Percentiles rank a stretch among this genome's conserved stretches.
Conservation (phyloP, 176 grass and related monocot genomes). For the Eragrostis nindensis region DNA sequence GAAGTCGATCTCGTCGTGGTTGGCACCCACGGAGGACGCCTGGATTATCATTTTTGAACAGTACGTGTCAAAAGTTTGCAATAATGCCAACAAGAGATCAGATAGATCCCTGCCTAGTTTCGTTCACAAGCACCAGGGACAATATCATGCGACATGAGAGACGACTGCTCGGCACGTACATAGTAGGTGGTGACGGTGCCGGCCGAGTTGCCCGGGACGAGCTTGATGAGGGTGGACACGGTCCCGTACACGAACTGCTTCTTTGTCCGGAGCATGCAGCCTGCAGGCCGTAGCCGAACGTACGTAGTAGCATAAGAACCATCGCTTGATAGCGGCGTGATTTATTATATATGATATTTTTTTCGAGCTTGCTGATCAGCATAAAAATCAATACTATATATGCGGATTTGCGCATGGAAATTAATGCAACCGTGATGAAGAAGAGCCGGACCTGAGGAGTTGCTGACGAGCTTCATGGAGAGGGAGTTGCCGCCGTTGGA, state of each 20-base stretch:
- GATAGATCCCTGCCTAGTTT: no score
- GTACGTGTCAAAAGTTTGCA: no score
- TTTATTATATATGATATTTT: no score
- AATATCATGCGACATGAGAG: no score
- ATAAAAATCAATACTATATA: no score
- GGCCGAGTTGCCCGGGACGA: conserved; percentile 66
- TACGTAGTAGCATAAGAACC: conserved; percentile 28
- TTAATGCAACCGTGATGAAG: no score
- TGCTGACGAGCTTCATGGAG: conserved; percentile 42
- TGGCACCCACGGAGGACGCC: conserved; percentile 48
- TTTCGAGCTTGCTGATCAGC: no score
- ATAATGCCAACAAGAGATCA: no score
- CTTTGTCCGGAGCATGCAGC: conserved; percentile 66
- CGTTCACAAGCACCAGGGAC: no score
- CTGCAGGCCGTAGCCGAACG: neutral
- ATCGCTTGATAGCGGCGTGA: neutral
- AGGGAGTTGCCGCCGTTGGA: conserved; percentile 31
- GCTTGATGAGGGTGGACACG: conserved; percentile 63
- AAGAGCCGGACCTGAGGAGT: conserved; percentile 31
- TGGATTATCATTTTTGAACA: conserved; percentile 16
- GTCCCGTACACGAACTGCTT: conserved; percentile 76
- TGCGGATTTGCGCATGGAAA: no score
- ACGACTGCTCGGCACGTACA: conserved; percentile 27
- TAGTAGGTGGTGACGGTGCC: conserved; percentile 85
- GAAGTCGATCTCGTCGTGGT: conserved; percentile 85